phyloP scores from a whole-genome alignment of 169 alveolate genomes.

The Perkinsus olseni region DNA sequence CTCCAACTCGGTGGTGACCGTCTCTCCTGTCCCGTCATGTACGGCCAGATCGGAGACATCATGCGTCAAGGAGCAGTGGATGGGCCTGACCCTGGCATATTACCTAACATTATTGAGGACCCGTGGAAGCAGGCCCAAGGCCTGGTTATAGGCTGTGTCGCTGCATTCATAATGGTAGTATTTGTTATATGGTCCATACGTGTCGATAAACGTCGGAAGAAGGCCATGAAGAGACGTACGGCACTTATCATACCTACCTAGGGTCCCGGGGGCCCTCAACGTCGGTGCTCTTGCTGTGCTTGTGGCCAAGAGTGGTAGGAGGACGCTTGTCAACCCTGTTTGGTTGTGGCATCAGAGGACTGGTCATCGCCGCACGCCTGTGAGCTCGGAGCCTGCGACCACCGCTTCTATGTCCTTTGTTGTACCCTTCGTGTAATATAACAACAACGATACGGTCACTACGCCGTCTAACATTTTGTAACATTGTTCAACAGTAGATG shows the following conservation, averaged over 20 bases:
- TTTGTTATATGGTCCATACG: background rate
- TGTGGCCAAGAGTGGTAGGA: too few species aligned
- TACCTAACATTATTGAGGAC: background rate
- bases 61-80: background rate
- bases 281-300: too few species aligned
- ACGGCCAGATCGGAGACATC: background rate
- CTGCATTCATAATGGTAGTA: background rate
- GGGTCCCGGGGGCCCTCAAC: too few species aligned
- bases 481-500: too few species aligned
- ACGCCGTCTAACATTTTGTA: too few species aligned
- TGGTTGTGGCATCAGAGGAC: too few species aligned
- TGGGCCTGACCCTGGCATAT: background rate
- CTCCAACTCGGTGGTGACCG: background rate
- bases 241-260: background rate
- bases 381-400: too few species aligned
- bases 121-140: background rate
- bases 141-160: background rate
- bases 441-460: too few species aligned
- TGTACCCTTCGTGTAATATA: too few species aligned
- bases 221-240: background rate
- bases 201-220: background rate
- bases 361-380: too few species aligned
- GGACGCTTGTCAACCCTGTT: too few species aligned
- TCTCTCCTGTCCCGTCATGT: background rate
- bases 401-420: too few species aligned